Evolutionary conservation across 2,329 filamentous ascomycete species (phyloP).

Genomic region (Colletotrichum plurivorum): DNA sequence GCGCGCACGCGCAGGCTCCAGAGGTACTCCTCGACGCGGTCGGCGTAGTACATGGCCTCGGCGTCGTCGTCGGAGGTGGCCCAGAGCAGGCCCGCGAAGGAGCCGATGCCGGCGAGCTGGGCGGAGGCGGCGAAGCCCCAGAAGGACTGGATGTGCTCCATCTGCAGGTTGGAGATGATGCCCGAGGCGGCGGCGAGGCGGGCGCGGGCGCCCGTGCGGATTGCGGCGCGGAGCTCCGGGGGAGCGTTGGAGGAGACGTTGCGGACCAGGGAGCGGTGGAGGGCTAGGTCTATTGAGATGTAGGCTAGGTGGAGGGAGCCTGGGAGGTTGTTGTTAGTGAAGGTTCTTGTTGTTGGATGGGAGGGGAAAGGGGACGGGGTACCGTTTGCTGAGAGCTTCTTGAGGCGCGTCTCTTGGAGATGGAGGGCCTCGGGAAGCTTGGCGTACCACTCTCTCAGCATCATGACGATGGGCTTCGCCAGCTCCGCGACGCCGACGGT

Average conservation of each 20-base stretch:
- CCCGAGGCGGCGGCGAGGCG: conserved; percentile 57
- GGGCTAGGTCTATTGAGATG: conserved; percentile 64
- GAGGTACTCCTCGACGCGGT: conserved; percentile 56
- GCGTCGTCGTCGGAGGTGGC: conserved; percentile 53
- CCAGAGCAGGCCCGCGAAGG: conserved; percentile 58
- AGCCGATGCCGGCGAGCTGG: conserved; percentile 58
- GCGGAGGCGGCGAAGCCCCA: conserved; percentile 62
- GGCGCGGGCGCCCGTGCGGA: conserved; percentile 55
- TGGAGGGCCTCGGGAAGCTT: conserved; percentile 61
- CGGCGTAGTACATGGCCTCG: conserved; percentile 57
- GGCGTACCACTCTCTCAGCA: conserved; percentile 60
- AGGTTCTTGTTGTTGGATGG: background rate
- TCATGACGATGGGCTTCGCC: conserved; percentile 51
- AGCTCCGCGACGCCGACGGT: conserved; percentile 51
- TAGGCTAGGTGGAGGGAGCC: conserved; percentile 65
- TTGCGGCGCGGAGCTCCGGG: conserved; percentile 47
- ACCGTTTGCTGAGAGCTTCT: conserved; percentile 56
- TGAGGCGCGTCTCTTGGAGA: conserved; percentile 57
- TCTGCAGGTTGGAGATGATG: conserved; percentile 57
- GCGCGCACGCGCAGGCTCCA: conserved; percentile 59
- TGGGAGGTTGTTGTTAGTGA: conserved; percentile 49
- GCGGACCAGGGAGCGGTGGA: conserved; percentile 64
- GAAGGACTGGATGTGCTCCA: conserved; percentile 61
- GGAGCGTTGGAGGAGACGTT: conserved; percentile 53
- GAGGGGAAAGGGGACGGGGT: conserved; percentile 29